A percentile compares a stretch with the other conserved stretches of the same genome.
These are phyloP conservation scores for Trifolium dubium DNA, from an alignment of 306 rosid species.

Conservation along the genomic window DNA sequence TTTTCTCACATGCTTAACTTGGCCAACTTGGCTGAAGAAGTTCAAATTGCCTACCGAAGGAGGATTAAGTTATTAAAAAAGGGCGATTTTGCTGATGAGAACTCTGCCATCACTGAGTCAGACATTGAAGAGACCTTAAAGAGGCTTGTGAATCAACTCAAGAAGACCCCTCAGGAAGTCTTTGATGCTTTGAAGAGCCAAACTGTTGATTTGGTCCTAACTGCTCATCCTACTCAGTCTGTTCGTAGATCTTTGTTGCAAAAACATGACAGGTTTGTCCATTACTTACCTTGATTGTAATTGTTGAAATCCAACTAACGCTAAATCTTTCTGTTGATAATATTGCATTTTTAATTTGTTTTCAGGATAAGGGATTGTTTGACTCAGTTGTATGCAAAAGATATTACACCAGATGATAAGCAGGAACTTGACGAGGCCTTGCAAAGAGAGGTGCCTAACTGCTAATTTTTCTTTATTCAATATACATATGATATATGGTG, in stretches of 20 bases:
- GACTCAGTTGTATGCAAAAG: slow-evolving; percentile 92
- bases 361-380: slow-evolving; percentile 89
- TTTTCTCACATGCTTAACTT: slow-evolving; percentile 97
- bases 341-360: slow-evolving; percentile 26
- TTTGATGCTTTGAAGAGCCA: slow-evolving; percentile 96
- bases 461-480: slow-evolving; percentile 33
- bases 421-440: slow-evolving; percentile 98
- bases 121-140: slow-evolving; percentile 97
- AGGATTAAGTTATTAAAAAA: slow-evolving; percentile 90
- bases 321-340: slow-evolving; percentile 18
- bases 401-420: slow-evolving; percentile 97
- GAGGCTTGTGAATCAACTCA: slow-evolving; percentile 81
- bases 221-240: slow-evolving; percentile 99
- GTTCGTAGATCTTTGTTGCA: slow-evolving; percentile 96
- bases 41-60: slow-evolving; percentile 96
- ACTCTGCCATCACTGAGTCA: slow-evolving; percentile 91
- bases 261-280: slow-evolving; percentile 80
- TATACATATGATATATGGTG: slow-evolving; percentile 16
- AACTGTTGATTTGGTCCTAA: slow-evolving; percentile 94
- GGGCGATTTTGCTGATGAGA: slow-evolving; percentile 95
- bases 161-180: slow-evolving; percentile 85
- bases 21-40: slow-evolving; percentile 98
- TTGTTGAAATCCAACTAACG: neutral
- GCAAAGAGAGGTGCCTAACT: slow-evolving; percentile 79
- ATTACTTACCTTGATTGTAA: slow-evolving; percentile 23